Evolutionary conservation across 495 filamentous ascomycete species (phyloP), one percentile per base, ranked within the genome.

Genomic region (Aspergillus egyptiacus): DNA sequence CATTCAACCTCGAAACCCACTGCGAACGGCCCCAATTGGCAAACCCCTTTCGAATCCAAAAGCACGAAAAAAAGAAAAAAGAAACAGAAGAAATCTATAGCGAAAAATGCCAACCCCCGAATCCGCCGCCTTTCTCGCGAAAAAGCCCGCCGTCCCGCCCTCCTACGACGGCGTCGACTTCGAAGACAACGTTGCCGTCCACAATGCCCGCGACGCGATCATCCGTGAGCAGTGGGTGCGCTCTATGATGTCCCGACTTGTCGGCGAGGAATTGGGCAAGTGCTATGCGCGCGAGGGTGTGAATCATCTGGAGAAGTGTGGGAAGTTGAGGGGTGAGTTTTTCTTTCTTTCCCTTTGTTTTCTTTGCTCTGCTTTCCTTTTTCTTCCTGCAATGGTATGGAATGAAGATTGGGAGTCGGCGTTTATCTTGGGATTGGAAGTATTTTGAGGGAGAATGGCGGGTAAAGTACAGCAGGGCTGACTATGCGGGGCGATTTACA

Each of bases 91-190:
- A n/a, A n/a, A n/a, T n/a, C n/a, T n/a, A n/a, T n/a, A n/a, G n/a
- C n/a, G n/a, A n/a, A n/a, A 54, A 39, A 36, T 87, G 81, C 93
- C 93, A 27, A 96, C 89, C 36, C 88, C 94, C 63, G 91, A 98
- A 70, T 97, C 93, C 65, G 80, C 78, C 59, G 73, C 80, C 58
- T 98, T 97, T 80, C 82, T 93, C 63, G 87, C 89, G 58, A 88
- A 88, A 68, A 98, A 98, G 75, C 93, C 93, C 56, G 87, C 78
- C 38, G 93, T 98, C 40, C 80, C 91, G 28, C 88, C 93, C 14
- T 91, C 88, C 55, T 98, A 96, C 73, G 88, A 96, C 41, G 91
- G 91, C 61, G 93, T 98, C 67, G 90, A 97, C 76, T 97, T 86
- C 78, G 83, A 94, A 50, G 91, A 98, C 77, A 94, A 84, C 57